Evolutionary conservation across 2,329 filamentous ascomycete species (phyloP).

Genomic region (Fusarium caatingaense): DNA sequence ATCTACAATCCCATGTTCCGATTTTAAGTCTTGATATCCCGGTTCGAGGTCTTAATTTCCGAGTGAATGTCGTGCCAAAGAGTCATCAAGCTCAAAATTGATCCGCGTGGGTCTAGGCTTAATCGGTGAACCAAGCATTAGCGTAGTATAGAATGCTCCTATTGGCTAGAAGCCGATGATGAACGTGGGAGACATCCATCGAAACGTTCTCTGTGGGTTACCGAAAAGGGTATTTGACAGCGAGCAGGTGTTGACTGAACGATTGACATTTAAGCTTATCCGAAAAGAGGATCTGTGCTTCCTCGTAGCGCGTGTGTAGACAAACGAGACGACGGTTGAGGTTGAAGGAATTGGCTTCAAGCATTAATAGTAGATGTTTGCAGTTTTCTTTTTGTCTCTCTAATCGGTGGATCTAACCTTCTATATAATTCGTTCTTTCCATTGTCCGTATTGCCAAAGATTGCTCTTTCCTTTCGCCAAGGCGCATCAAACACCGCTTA

Average conservation of each 20-base stretch:
- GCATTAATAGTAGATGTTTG: not conserved
- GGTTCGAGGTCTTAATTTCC: conserved; percentile 12
- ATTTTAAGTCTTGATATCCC: not conserved
- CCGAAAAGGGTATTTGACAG: conserved; percentile 11
- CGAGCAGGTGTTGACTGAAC: not conserved
- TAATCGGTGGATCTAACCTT: not conserved
- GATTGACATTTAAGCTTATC: conserved; percentile 1
- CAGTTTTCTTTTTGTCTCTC: not conserved
- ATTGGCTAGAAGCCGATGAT: not conserved
- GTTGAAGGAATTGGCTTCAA: not conserved
- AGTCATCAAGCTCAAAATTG: conserved; percentile 7
- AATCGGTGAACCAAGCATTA: conserved; percentile 19
- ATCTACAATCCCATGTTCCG: not conserved
- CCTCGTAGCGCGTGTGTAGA: not conserved
- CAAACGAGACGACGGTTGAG: not conserved
- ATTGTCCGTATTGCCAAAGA: not conserved
- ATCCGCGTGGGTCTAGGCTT: not conserved
- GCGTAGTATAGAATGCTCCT: not conserved
- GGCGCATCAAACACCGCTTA: not conserved
- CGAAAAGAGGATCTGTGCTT: not conserved
- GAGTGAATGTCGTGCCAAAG: not conserved
- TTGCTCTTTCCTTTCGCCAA: not conserved
- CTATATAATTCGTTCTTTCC: not conserved
- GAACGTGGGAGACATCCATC: not conserved
- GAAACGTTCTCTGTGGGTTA: conserved; percentile 2